These are phyloP conservation scores for Cystoisospora suis DNA, from an alignment of 169 alveolate genomes.

Conservation along the genomic window DNA sequence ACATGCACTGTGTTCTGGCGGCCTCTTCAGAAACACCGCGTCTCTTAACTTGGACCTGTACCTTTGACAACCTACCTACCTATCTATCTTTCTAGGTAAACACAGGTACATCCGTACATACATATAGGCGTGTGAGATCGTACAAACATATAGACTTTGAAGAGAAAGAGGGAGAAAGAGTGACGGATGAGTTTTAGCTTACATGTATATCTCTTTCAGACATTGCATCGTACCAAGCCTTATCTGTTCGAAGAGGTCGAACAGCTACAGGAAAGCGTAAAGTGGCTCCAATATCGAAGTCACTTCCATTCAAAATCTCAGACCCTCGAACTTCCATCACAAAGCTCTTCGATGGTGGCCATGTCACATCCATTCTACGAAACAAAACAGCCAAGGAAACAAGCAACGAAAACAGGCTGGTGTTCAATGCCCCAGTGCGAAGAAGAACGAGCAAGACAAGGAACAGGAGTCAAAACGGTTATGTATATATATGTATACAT, in stretches of 20 bases:
- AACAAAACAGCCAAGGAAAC: neutral
- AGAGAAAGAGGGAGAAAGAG: too few relatives aligned
- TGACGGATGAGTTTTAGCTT: neutral
- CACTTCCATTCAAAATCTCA: neutral
- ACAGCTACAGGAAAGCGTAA: slow-evolving; percentile 29
- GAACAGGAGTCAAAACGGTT: neutral
- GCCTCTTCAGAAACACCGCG: too few relatives aligned
- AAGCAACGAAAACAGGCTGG: neutral
- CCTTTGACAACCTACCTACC: too few relatives aligned
- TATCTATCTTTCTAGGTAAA: too few relatives aligned
- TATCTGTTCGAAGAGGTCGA: neutral
- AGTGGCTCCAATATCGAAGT: slow-evolving; percentile 14
- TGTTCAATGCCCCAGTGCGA: neutral
- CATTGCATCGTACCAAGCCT: slow-evolving; percentile 39
- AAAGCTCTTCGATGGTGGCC: slow-evolving; percentile 35
- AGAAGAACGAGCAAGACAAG: neutral
- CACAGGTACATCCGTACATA: too few relatives aligned
- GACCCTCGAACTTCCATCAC: slow-evolving; percentile 24
- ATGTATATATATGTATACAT: too few relatives aligned
- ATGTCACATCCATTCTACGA: slow-evolving; percentile 30
- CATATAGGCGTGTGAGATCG: too few relatives aligned
- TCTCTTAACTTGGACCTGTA: too few relatives aligned
- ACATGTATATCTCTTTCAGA: neutral
- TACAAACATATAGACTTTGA: too few relatives aligned
- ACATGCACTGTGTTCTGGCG: too few relatives aligned